Evolutionary conservation across 805 yeast species (phyloP).

Genomic region (Maudiozyma serrabonitensis): DNA sequence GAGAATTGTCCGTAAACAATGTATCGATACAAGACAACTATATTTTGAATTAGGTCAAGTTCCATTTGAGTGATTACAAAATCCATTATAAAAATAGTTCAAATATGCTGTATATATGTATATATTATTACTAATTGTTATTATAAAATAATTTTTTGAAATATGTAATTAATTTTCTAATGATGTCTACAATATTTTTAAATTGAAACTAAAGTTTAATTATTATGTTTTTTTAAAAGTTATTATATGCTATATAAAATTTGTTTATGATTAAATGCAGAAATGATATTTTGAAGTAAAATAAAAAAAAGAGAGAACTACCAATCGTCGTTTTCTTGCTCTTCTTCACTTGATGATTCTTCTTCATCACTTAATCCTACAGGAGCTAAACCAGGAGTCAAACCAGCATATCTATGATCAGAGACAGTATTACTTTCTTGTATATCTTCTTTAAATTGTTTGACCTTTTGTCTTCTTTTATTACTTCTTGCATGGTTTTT

Average conservation of each 20-base stretch:
- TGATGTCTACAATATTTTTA: too few species aligned
- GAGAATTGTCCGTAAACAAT: conserved; percentile 64
- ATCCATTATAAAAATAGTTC: neutral
- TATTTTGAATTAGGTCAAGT: conserved; percentile 47
- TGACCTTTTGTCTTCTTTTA: conserved; percentile 17
- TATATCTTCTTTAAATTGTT: conserved; percentile 25
- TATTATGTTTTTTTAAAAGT: neutral
- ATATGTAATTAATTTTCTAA: too few species aligned
- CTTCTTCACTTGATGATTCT: conserved; percentile 26
- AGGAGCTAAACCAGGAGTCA: conserved; percentile 82
- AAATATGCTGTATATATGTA: neutral
- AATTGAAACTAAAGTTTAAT: too few species aligned
- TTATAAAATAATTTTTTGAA: too few species aligned
- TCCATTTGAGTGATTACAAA: conserved; percentile 24
- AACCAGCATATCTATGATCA: conserved; percentile 41
- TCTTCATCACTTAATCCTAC: conserved; percentile 57
- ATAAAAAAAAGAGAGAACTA: neutral
- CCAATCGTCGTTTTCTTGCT: conserved; percentile 2
- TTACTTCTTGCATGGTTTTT: conserved; percentile 29
- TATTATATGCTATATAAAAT: neutral
- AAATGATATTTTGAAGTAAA: neutral
- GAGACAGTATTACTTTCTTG: conserved; percentile 9
- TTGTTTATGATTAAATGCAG: neutral
- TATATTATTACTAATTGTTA: neutral
- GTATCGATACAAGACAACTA: conserved; percentile 71